Evolutionary conservation across 2,329 filamentous ascomycete species (phyloP), one percentile per base, ranked within the genome.

Genomic region (Venturia oleaginea): DNA sequence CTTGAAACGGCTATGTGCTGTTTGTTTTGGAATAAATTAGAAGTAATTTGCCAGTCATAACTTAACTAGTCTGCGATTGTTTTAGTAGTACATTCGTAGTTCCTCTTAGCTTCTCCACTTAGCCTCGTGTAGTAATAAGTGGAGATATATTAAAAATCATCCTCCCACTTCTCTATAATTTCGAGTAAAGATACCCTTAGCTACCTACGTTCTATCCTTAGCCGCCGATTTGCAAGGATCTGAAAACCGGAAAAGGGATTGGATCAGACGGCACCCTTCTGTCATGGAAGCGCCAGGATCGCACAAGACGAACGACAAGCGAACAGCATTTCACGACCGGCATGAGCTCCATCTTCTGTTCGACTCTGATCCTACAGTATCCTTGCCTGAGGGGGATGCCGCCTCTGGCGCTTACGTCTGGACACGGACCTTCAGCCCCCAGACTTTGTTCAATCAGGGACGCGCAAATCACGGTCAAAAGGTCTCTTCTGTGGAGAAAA

Each of bases 351-450:
- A 15, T 54, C 13, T 54, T 30, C 10, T 40, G 6, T 40, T 40
- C 37, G n/a, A n/a, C n/a, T n/a, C n/a, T n/a, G n/a, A n/a, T n/a
- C n/a, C n/a, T n/a, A n/a, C n/a, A n/a, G n/a, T 27, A 55, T n/a
- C 15, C 51, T 55, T 19, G 17, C 27, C 27, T 34, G 13, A 4
- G 30, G 17, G 4, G 2, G 7, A 55, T 55, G 51, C 51, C 51
- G 34, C 10, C 51, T 55, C 51, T 55, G 51, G 51, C 51, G 51
- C 51, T 55, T 55, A 55, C 17, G 30, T 19, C 11, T 8, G n/a
- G 51, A 55, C 51, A 55, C 27, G 51, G 51, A 55, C 51, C 51
- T 55, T 55, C 27, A 55, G 51, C 51, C 30, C 51, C 51, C 27
- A 32, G 30, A 55, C 15, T 34, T 34, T 34, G 51, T n/a, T 55